phyloP scores from a whole-genome alignment of 768 basidiomycete species.

The Dendrothele bispora region DNA sequence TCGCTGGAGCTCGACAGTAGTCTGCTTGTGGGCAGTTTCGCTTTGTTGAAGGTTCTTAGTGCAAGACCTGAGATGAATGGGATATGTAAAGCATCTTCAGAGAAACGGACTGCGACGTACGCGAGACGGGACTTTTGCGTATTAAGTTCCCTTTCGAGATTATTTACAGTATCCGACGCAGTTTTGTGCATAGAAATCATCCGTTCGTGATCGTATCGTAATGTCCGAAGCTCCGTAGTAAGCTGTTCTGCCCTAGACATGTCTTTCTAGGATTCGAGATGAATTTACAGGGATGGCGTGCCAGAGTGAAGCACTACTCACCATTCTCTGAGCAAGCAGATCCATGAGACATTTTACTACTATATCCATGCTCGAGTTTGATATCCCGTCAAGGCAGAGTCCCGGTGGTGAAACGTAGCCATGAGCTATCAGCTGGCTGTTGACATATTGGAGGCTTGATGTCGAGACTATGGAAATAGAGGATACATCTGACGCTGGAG shows the following conservation, averaged over 20 bases:
- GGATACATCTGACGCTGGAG: conserved; percentile 45
- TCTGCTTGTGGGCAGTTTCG: conserved; percentile 71
- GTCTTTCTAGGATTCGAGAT: conserved; percentile 52
- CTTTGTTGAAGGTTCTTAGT: conserved; percentile 54
- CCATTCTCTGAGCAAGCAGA: conserved; percentile 76
- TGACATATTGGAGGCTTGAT: conserved; percentile 76
- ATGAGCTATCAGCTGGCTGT: conserved; percentile 80
- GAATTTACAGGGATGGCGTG: neutral
- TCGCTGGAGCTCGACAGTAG: conserved; percentile 67
- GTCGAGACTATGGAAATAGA: conserved; percentile 48
- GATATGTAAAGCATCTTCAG: conserved; percentile 5
- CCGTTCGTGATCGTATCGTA: conserved; percentile 81
- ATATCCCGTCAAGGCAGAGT: conserved; percentile 64
- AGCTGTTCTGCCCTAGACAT: conserved; percentile 79
- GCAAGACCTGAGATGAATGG: conserved; percentile 39
- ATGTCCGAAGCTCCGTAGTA: conserved; percentile 69
- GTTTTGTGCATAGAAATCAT: conserved; percentile 62
- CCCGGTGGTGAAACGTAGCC: conserved; percentile 70
- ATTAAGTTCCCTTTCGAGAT: conserved; percentile 78
- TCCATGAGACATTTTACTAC: conserved; percentile 74
- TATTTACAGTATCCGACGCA: conserved; percentile 60
- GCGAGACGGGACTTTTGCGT: conserved; percentile 68
- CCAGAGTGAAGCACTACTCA: conserved; percentile 35
- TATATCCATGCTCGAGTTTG: conserved; percentile 51
- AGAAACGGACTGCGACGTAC: conserved; percentile 43